These are phyloP conservation scores for Boechera retrofracta DNA, from an alignment of 345 rosid species.

Conservation along the genomic window DNA sequence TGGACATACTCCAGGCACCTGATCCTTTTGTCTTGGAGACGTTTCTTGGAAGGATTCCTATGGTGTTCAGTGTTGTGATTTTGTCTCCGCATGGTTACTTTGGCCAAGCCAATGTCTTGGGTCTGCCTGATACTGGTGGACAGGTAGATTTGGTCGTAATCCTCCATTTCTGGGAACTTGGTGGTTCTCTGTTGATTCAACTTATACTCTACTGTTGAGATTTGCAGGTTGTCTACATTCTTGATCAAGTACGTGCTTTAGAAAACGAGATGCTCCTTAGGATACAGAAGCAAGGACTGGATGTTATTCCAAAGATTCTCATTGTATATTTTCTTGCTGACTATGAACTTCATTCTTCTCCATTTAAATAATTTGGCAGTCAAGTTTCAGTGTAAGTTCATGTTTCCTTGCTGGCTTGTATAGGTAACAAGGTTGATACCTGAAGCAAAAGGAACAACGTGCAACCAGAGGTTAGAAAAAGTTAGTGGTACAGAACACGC, in stretches of 20 bases:
- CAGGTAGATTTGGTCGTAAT: conserved; percentile 45
- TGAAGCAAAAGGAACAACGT: conserved; percentile 58
- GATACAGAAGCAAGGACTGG: conserved; percentile 58
- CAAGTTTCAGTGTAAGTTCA: not conserved
- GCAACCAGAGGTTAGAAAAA: conserved; percentile 62
- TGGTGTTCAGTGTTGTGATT: conserved; percentile 69
- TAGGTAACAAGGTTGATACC: conserved; percentile 60
- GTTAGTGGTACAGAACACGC: conserved; percentile 57
- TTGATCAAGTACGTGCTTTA: conserved; percentile 72
- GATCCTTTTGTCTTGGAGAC: conserved; percentile 68
- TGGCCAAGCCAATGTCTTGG: conserved; percentile 70
- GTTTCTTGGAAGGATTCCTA: conserved; percentile 68
- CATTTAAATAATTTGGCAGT: not conserved
- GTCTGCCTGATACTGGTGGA: conserved; percentile 72
- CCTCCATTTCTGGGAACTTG: not conserved
- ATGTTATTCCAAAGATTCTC: conserved; percentile 56
- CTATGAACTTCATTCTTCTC: not conserved
- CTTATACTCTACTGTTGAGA: conserved; percentile 2
- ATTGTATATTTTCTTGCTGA: conserved; percentile 43
- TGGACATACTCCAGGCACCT: conserved; percentile 68
- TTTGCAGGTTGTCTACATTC: conserved; percentile 59
- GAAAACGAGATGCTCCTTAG: conserved; percentile 68
- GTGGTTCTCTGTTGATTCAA: conserved; percentile 1
- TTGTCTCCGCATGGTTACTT: conserved; percentile 69
- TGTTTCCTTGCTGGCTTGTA: not conserved